Evolutionary conservation across 2,329 filamentous ascomycete species (phyloP).

Genomic region (Grosmannia penicillata): DNA sequence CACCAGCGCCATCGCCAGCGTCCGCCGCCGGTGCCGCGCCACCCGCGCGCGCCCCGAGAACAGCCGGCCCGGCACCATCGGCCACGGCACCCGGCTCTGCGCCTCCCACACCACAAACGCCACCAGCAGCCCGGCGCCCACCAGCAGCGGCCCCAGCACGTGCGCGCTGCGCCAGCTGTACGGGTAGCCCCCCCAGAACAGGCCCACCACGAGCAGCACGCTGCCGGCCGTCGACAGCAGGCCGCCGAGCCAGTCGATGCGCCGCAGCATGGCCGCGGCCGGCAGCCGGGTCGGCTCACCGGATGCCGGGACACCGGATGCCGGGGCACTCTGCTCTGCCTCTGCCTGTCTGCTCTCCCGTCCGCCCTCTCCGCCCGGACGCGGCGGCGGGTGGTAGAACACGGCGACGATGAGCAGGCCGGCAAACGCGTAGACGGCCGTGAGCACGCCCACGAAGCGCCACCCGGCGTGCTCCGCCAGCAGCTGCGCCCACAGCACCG

Average conservation of each 20-base stretch:
- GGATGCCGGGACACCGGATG: too few species aligned
- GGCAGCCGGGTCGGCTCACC: conserved; percentile 7
- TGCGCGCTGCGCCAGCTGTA: conserved; percentile 24
- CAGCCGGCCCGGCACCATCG: conserved; percentile 34
- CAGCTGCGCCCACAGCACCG: conserved; percentile 44
- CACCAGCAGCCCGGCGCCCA: conserved; percentile 32
- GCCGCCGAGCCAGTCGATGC: conserved; percentile 36
- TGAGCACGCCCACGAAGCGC: conserved; percentile 39
- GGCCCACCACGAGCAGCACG: conserved; percentile 33
- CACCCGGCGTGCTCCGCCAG: conserved; percentile 32
- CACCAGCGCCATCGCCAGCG: conserved; percentile 34
- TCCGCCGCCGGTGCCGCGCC: conserved; percentile 18
- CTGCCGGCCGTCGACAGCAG: conserved; percentile 32
- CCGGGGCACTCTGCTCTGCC: background rate
- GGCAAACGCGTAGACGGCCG: conserved; percentile 34
- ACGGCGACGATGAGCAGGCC: conserved; percentile 34
- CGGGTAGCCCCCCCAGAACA: conserved; percentile 24
- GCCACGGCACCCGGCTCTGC: conserved; percentile 33
- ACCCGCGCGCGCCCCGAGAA: conserved; percentile 16
- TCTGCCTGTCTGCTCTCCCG: conserved; percentile 8
- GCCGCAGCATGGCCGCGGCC: conserved; percentile 22
- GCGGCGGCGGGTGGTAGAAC: conserved; percentile 38
- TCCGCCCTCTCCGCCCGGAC: conserved; percentile 24
- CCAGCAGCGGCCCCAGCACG: conserved; percentile 31
- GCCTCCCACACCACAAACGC: conserved; percentile 42